phyloP scores from a whole-genome alignment of 2,329 filamentous ascomycete species.

The Ophiostoma sp. region DNA sequence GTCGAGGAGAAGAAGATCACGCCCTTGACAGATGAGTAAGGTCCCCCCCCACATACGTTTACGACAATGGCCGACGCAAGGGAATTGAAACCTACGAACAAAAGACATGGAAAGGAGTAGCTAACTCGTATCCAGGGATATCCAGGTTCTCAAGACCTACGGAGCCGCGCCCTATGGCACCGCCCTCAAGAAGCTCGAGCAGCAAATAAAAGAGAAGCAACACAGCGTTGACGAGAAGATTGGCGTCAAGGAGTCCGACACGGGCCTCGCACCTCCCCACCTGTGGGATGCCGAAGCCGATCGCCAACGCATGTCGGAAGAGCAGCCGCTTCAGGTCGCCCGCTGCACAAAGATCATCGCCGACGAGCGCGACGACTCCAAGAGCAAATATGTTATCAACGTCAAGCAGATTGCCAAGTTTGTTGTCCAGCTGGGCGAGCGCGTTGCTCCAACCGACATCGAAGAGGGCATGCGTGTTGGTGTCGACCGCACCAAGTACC shows the following conservation, averaged over 20 bases:
- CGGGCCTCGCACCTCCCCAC: constrained; percentile 93
- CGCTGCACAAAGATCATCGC: constrained; percentile 99
- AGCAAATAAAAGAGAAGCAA: constrained; percentile 99
- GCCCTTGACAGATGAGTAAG: constrained; percentile 87
- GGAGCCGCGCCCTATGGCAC: constrained; percentile 93
- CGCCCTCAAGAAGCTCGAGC: constrained; percentile 93
- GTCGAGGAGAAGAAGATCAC: constrained; percentile 99
- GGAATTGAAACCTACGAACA: neutral
- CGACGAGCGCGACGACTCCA: constrained; percentile 90
- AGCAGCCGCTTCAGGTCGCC: constrained; percentile 95
- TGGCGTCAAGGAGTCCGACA: constrained; percentile 93
- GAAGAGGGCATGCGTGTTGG: constrained; percentile 99
- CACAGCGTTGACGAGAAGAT: constrained; percentile 99
- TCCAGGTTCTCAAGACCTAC: constrained; percentile 98
- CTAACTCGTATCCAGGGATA: constrained; percentile 62
- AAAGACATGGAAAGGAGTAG: neutral
- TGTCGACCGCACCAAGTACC: constrained; percentile 98
- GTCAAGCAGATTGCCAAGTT: constrained; percentile 99
- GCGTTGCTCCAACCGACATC: constrained; percentile 96
- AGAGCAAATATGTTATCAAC: constrained; percentile 99
- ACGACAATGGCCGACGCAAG: neutral
- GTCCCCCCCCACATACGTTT: too few species aligned
- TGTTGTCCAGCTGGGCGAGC: constrained; percentile 93
- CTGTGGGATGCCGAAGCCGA: constrained; percentile 98
- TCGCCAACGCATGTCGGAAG: constrained; percentile 95